Conservation (phyloP, 2,329 filamentous ascomycete species). For the Trichophyton benhamiae region DNA sequence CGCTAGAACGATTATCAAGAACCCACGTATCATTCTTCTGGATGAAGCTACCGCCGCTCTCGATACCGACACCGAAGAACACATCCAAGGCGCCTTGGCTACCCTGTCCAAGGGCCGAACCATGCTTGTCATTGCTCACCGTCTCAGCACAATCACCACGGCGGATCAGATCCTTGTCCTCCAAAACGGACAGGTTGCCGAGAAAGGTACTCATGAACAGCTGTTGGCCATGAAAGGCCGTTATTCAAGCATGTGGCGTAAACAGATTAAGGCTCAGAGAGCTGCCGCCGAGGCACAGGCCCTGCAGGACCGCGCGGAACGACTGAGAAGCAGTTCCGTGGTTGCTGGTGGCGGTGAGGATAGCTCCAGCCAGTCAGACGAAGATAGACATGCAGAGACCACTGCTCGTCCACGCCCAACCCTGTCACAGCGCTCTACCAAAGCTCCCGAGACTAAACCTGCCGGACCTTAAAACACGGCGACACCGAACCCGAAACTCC, state of each 20-base stretch:
- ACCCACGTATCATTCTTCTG: conserved; percentile 80
- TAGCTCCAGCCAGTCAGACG: conserved; percentile 39
- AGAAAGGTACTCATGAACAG: conserved; percentile 67
- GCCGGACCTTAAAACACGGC: neutral
- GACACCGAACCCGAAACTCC: neutral
- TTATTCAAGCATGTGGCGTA: conserved; percentile 79
- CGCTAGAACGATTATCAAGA: conserved; percentile 81
- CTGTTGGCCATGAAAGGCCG: conserved; percentile 57
- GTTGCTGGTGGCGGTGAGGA: conserved; percentile 29
- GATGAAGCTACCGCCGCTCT: conserved; percentile 83
- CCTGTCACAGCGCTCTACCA: conserved; percentile 9
- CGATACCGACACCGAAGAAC: conserved; percentile 83
- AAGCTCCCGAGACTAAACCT: conserved; percentile 5
- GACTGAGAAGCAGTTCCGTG: conserved; percentile 31
- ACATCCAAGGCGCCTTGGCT: conserved; percentile 77
- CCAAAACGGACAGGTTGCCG: conserved; percentile 61
- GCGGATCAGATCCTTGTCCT: conserved; percentile 77
- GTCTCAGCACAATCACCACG: conserved; percentile 71
- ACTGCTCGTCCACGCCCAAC: conserved; percentile 9
- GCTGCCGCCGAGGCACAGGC: conserved; percentile 50
- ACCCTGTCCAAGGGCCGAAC: conserved; percentile 76
- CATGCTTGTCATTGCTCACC: conserved; percentile 87
- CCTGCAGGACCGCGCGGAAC: conserved; percentile 32
- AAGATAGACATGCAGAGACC: conserved; percentile 23
- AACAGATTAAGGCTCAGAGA: conserved; percentile 67